These are phyloP conservation scores for Magnaporthiopsis rhizophila DNA, from an alignment of 2,329 filamentous ascomycete genomes.

Conservation along the genomic window DNA sequence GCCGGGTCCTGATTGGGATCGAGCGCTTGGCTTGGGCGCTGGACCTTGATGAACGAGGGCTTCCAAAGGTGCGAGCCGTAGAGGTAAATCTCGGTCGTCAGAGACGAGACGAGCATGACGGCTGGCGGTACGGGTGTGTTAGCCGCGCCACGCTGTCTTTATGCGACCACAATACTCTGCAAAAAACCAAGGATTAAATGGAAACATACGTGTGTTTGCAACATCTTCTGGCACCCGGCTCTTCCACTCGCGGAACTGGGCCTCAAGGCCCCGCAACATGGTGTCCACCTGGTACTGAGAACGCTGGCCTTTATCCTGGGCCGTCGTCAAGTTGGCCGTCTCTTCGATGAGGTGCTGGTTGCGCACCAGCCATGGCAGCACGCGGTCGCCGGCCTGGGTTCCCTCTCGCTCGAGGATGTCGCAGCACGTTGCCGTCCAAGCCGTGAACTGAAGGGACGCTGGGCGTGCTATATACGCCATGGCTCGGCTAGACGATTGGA, in stretches of 20 bases:
- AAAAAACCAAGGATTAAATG: background rate
- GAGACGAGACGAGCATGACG: constrained; percentile 24
- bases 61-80: constrained; percentile 29
- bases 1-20: constrained; percentile 12
- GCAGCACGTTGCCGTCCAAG: constrained; percentile 37
- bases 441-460: constrained; percentile 24
- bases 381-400: constrained; percentile 29
- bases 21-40: background rate
- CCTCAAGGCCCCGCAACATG: constrained; percentile 38
- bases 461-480: background rate
- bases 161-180: background rate
- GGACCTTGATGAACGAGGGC: background rate
- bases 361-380: constrained; percentile 35
- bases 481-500: background rate
- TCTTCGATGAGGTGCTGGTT: constrained; percentile 32
- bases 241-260: constrained; percentile 35
- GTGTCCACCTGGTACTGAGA: constrained; percentile 33
- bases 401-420: constrained; percentile 32
- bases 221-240: constrained; percentile 26
- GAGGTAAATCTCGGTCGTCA: constrained; percentile 32
- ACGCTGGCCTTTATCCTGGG: constrained; percentile 18
- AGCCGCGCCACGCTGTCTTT: background rate
- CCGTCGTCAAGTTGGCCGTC: constrained; percentile 23
- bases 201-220: constrained; percentile 1
- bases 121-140: constrained; percentile 15